Evolutionary conservation across 495 filamentous ascomycete species (phyloP), one percentile per base, ranked within the genome.

Genomic region (Penicillium cataractarum): DNA sequence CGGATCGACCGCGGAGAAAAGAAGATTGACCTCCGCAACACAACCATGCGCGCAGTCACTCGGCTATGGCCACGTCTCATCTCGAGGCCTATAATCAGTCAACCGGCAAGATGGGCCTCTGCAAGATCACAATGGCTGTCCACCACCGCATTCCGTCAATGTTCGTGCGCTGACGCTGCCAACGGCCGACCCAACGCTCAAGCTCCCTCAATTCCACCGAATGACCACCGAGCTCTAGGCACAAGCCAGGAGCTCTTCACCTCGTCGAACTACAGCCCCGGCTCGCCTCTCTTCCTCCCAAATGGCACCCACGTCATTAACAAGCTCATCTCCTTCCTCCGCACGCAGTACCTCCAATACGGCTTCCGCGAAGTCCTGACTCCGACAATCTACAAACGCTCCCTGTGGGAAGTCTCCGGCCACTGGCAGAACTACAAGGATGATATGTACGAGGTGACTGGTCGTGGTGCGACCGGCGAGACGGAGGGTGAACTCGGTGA

Each of bases 341-440:
- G 93, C 49, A 86, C 88, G 44, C 93, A 97, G 65, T 97, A 97
- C 73, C 85, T 88, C 2, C 85, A 86, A 64, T 96, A 93, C 76
- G 93, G 92, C 57, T 96, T 96, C 77, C 82, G 91, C 61, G 93
- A 97, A 74, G 93, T 97, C 61, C 84, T 97, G 59, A 96, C 93
- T 3, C 93, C 93, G 3, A 96, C 89, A 31, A 96, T 97, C 63
- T 97, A 96, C 83, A 97, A 97, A 75, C 89, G 89, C 69, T 87
- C 90, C 1, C 78, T 97, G 54, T 97, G 93, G 93, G 86, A 91
- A 68, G 87, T 87, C 54, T 95, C 91, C 4, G 93, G 93, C 3
- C 93, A 97, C 67, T 91, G 93, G 86, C 89, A 94, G 37, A 96
- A 96, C 73, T 97, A 96, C 76, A 89, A 90, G 64, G 89, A 96